Percentiles rank a stretch among this genome's conserved stretches.
Conservation (phyloP, 2,329 filamentous ascomycete genomes). For the Aspergillus ustus region DNA sequence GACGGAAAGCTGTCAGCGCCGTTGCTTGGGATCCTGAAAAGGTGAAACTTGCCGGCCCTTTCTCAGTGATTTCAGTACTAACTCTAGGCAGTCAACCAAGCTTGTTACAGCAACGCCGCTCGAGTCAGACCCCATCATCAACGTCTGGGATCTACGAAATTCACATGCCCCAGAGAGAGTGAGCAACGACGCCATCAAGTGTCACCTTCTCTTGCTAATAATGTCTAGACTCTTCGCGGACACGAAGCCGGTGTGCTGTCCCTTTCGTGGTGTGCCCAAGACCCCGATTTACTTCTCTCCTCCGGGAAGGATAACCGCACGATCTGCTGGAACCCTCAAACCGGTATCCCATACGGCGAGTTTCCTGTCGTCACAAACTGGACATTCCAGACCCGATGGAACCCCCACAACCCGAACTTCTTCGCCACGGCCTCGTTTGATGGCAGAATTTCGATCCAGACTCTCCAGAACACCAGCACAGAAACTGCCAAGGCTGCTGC, state of each 20-base stretch:
- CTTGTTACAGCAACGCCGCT: slow-evolving; percentile 90
- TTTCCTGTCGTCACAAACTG: slow-evolving; percentile 99
- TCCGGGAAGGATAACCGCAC: slow-evolving; percentile 97
- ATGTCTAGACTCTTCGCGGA: slow-evolving; percentile 72
- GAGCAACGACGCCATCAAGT: slow-evolving; percentile 19
- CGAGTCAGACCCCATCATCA: slow-evolving; percentile 83
- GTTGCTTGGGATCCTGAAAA: slow-evolving; percentile 97
- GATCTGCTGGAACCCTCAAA: slow-evolving; percentile 94
- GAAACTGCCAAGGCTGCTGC: slow-evolving; percentile 65
- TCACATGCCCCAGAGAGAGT: slow-evolving; percentile 85
- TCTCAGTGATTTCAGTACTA: slow-evolving; percentile 16
- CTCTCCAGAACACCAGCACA: slow-evolving; percentile 89
- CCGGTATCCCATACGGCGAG: slow-evolving; percentile 83
- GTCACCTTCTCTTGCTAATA: slow-evolving; percentile 20
- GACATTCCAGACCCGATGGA: slow-evolving; percentile 95
- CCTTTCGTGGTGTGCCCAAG: slow-evolving; percentile 92
- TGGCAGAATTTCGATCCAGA: slow-evolving; percentile 92
- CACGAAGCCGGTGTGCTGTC: slow-evolving; percentile 94
- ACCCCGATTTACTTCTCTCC: slow-evolving; percentile 85
- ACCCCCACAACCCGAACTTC: slow-evolving; percentile 88
- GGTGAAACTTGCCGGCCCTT: slow-evolving; percentile 41
- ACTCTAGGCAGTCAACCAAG: slow-evolving; percentile 69
- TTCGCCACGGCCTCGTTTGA: slow-evolving; percentile 97
- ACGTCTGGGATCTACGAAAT: slow-evolving; percentile 94
- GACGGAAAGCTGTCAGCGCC: slow-evolving; percentile 89